phyloP scores from a whole-genome alignment of 2,329 filamentous ascomycete genomes.

The Talaromyces sp. region DNA sequence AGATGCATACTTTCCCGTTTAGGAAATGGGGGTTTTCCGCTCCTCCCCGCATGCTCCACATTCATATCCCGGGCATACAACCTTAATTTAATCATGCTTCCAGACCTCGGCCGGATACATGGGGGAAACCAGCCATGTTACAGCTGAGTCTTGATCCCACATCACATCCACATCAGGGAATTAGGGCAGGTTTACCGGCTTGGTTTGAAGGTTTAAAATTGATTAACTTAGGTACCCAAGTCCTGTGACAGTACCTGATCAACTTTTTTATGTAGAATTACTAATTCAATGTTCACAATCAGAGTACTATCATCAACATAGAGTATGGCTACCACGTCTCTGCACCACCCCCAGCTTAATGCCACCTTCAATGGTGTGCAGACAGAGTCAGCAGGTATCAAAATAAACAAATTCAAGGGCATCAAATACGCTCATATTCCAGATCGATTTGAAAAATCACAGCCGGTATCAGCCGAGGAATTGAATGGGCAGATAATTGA shows the following conservation, averaged over 20 bases:
- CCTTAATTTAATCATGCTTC: not conserved
- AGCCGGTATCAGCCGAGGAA: slow-evolving; percentile 14
- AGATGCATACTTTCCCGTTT: not conserved
- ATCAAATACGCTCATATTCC: slow-evolving; percentile 28
- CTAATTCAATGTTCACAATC: not conserved
- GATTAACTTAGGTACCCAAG: not conserved
- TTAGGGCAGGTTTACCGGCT: not conserved
- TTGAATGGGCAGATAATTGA: slow-evolving; percentile 26
- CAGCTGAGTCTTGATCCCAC: not conserved
- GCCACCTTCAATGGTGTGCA: slow-evolving; percentile 24
- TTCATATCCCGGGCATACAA: not conserved
- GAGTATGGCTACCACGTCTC: slow-evolving; percentile 18
- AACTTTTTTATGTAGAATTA: not conserved
- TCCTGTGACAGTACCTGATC: not conserved
- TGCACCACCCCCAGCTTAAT: slow-evolving; percentile 20
- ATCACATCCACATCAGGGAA: not conserved
- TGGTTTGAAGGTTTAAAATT: not conserved
- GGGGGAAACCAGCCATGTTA: no score
- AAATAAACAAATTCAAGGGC: slow-evolving; percentile 24
- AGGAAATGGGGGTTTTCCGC: not conserved
- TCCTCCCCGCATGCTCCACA: not conserved
- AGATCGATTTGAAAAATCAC: slow-evolving; percentile 25
- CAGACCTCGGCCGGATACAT: not conserved
- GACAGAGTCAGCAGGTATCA: slow-evolving; percentile 10
- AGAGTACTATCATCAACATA: not conserved